A percentile compares a stretch with the other conserved stretches of the same genome.
Conservation (phyloP, 139 green algal species). For the Tetradesmus lagerheimii region DNA sequence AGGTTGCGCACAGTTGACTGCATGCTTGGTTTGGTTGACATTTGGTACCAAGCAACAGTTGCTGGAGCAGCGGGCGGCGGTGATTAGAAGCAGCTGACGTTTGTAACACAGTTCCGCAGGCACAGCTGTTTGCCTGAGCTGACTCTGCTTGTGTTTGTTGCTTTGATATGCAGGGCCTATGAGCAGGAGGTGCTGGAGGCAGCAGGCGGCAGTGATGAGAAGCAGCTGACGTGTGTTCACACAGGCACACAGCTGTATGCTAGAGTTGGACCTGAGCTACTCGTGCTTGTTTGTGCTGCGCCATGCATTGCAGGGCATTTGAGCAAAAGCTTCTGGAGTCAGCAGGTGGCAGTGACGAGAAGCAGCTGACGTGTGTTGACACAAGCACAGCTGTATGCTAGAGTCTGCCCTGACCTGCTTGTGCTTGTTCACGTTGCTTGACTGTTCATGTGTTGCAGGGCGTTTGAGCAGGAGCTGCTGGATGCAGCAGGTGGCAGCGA, state of each 20-base stretch:
- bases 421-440: neutral
- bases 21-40: too few relatives aligned
- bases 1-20: too few relatives aligned
- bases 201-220: conserved; percentile 23
- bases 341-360: conserved; percentile 32
- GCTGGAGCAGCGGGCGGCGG: too few relatives aligned
- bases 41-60: too few relatives aligned
- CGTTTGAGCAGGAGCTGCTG: conserved; percentile 59
- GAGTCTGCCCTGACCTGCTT: conserved; percentile 36
- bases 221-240: conserved; percentile 41
- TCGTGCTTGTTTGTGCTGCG: neutral
- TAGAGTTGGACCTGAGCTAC: neutral
- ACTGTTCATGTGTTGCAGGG: conserved; percentile 24
- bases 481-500: conserved; percentile 33
- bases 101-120: too few relatives aligned
- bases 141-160: neutral
- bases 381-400: neutral
- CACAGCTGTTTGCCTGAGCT: too few relatives aligned
- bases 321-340: conserved; percentile 55
- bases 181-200: conserved; percentile 54
- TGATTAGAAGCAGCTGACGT: too few relatives aligned
- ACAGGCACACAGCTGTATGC: too few relatives aligned
- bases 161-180: conserved; percentile 48
- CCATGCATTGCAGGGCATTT: conserved; percentile 48
- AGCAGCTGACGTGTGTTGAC: conserved; percentile 7